These are phyloP conservation scores for Boletus tomentosulus DNA, from an alignment of 768 basidiomycete genomes.

Conservation along the genomic window DNA sequence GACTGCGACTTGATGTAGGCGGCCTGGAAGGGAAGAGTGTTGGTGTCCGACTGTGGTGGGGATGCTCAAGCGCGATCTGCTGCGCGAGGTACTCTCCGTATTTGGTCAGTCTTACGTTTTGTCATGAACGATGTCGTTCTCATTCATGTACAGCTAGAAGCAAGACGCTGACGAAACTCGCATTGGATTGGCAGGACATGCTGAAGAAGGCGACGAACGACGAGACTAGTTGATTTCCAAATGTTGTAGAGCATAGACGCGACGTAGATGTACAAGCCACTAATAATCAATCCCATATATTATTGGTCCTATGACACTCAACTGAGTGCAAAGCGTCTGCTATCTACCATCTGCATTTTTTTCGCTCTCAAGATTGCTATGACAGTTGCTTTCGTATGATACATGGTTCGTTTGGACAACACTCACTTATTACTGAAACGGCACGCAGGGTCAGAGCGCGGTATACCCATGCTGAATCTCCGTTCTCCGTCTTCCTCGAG, in stretches of 20 bases:
- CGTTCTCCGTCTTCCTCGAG: not conserved
- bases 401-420: no score
- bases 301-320: no score
- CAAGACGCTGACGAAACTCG: slow-evolving; percentile 70
- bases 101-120: slow-evolving; percentile 56
- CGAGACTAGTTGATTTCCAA: slow-evolving; percentile 28
- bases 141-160: slow-evolving; percentile 51
- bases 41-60: slow-evolving; percentile 74
- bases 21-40: slow-evolving; percentile 54
- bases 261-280: not conserved
- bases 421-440: no score
- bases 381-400: no score
- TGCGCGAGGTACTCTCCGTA: slow-evolving; percentile 72
- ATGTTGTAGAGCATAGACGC: not conserved
- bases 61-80: slow-evolving; percentile 72
- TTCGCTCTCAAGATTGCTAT: no score
- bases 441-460: no score
- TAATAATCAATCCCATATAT: not conserved
- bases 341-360: no score
- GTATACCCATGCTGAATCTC: no score
- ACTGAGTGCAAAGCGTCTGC: no score
- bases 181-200: slow-evolving; percentile 78
- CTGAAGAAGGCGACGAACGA: slow-evolving; percentile 61
- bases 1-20: slow-evolving; percentile 38
- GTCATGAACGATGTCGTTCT: not conserved